A percentile compares a stretch with the other conserved stretches of the same genome.
phyloP scores from a whole-genome alignment of 768 basidiomycete species.

The Podaxis rugospora region DNA sequence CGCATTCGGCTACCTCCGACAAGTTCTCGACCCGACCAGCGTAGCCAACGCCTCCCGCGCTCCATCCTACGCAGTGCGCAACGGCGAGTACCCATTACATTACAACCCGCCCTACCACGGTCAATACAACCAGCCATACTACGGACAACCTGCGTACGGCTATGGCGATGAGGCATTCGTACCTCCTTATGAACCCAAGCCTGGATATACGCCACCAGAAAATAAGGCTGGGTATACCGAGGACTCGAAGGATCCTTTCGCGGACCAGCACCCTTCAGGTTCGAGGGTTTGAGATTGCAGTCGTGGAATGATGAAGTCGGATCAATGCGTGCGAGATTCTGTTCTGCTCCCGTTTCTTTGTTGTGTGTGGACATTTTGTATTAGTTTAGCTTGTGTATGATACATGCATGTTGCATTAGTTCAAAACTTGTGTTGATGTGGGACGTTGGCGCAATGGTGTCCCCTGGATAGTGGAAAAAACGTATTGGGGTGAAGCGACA shows the following conservation, averaged over 20 bases:
- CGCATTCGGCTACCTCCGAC: constrained; percentile 71
- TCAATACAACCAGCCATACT: constrained; percentile 39
- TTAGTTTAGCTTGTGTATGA: neutral
- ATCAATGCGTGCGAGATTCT: neutral
- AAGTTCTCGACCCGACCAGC: constrained; percentile 65
- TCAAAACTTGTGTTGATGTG: neutral
- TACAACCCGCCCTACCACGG: constrained; percentile 60
- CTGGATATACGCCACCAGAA: constrained; percentile 5
- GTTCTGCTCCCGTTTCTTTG: neutral
- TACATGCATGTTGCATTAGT: neutral
- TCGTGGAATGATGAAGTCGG: neutral
- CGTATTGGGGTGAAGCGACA: too few relatives aligned
- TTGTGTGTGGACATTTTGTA: neutral
- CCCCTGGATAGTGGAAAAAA: too few relatives aligned
- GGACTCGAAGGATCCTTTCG: constrained; percentile 12
- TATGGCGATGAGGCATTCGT: constrained; percentile 30
- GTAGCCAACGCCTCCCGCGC: constrained; percentile 46
- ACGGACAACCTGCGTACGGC: constrained; percentile 38
- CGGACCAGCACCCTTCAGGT: constrained; percentile 4
- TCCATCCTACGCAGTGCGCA: constrained; percentile 34
- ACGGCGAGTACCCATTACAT: constrained; percentile 38
- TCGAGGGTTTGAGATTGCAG: neutral
- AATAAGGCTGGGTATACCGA: neutral
- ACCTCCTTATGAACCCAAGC: constrained; percentile 24
- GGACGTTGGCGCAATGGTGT: too few relatives aligned